Conservation (phyloP, 371 early-diverging fungal genomes). For the Rhizopus delemar region DNA sequence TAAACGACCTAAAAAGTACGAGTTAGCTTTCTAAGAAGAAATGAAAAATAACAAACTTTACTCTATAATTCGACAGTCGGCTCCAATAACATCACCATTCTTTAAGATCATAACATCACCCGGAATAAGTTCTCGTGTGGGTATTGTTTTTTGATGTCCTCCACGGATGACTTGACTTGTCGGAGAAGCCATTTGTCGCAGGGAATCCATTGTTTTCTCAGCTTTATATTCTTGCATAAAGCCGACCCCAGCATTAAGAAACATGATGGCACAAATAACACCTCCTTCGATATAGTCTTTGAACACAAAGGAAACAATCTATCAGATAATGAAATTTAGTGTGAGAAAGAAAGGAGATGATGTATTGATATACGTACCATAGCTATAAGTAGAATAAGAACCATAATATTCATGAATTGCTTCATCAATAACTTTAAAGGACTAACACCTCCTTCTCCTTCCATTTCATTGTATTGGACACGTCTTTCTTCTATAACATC, state of each 20-base stretch:
- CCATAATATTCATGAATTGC: conserved; percentile 84
- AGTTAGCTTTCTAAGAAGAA: background rate
- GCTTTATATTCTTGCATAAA: conserved; percentile 90
- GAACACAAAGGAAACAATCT: conserved; percentile 63
- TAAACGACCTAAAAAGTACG: conserved; percentile 48
- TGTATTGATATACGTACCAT: conserved; percentile 34
- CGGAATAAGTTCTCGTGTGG: conserved; percentile 78
- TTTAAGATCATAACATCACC: conserved; percentile 91
- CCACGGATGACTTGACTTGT: conserved; percentile 80
- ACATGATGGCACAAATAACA: conserved; percentile 75
- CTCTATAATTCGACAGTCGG: conserved; percentile 87
- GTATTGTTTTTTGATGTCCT: conserved; percentile 68
- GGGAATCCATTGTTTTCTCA: conserved; percentile 88
- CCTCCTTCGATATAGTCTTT: conserved; percentile 72
- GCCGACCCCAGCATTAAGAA: conserved; percentile 82
- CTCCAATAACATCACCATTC: conserved; percentile 88
- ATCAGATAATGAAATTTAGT: background rate
- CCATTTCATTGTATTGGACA: conserved; percentile 69
- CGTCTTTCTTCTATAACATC: conserved; percentile 53
- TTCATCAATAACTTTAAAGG: conserved; percentile 67
- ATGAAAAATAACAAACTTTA: conserved; percentile 29
- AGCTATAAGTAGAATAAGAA: conserved; percentile 76
- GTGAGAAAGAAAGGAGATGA: background rate
- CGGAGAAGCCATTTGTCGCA: conserved; percentile 83
- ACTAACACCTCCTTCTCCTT: conserved; percentile 68